A percentile compares a stretch with the other conserved stretches of the same genome.
phyloP scores from a whole-genome alignment of 805 yeast genomes.

The Pichia phayaonensis region DNA sequence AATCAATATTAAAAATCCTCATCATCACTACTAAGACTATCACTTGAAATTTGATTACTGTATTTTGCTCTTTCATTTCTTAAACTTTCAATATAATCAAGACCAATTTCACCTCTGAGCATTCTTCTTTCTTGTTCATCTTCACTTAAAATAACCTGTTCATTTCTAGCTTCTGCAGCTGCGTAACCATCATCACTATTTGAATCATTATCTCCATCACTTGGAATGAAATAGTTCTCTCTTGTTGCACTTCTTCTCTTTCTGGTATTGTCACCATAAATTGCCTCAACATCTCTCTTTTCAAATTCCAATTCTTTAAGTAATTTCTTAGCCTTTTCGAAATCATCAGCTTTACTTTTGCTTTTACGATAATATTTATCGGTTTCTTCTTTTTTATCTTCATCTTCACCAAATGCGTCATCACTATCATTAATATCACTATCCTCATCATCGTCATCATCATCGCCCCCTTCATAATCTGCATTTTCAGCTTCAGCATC shows the following conservation, averaged over 20 bases:
- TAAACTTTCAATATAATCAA: constrained; percentile 4
- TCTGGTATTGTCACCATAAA: constrained; percentile 3
- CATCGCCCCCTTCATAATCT: not conserved
- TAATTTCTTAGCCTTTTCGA: constrained; percentile 4
- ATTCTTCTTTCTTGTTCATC: constrained; percentile 15
- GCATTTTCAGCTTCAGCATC: not conserved
- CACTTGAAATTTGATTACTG: not conserved
- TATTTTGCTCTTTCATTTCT: constrained; percentile 1
- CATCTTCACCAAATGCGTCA: not conserved
- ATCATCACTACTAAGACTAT: constrained; percentile 6
- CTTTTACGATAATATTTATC: not conserved
- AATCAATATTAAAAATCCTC: not conserved
- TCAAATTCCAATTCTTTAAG: constrained; percentile 14
- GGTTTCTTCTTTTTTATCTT: not conserved
- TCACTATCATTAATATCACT: not conserved
- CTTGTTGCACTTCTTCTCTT: constrained; percentile 17
- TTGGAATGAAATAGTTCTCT: constrained; percentile 77
- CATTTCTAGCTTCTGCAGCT: constrained; percentile 12
- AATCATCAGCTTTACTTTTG: not conserved
- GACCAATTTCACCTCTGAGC: constrained; percentile 10
- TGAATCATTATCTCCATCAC: constrained; percentile 36
- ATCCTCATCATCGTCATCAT: not conserved
- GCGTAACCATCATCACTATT: constrained; percentile 34
- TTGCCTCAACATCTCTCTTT: constrained; percentile 8
- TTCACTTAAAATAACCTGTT: constrained; percentile 13